phyloP scores from a whole-genome alignment of 2,329 filamentous ascomycete species.

The Fusarium veterinarium region DNA sequence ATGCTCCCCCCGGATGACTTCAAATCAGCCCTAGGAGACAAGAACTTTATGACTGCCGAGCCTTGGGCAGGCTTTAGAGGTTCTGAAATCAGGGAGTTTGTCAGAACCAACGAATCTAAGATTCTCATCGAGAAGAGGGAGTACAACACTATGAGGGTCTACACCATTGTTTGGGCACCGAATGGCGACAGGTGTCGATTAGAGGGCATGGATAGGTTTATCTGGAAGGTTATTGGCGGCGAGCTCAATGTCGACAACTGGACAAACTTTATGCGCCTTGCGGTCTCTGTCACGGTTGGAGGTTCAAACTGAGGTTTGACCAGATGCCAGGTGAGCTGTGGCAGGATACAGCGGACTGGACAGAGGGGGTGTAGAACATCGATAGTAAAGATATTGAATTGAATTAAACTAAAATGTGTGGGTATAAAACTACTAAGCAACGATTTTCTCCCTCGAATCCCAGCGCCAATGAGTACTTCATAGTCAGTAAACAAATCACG shows the following conservation, averaged over 20 bases:
- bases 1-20: background rate
- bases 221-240: background rate
- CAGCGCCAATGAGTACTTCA: background rate
- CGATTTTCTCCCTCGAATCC: accelerated
- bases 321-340: no score
- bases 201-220: background rate
- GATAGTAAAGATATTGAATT: background rate
- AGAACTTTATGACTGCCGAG: background rate
- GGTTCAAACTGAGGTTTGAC: background rate
- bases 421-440: background rate
- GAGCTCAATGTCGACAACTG: background rate
- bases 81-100: background rate
- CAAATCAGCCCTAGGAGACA: background rate
- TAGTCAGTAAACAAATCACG: background rate
- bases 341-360: accelerated
- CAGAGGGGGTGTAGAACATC: background rate
- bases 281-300: background rate
- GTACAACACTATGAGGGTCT: background rate
- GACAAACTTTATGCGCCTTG: background rate
- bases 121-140: background rate
- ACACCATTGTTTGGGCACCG: background rate
- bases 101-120: background rate
- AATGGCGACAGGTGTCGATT: background rate
- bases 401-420: accelerated
- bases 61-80: background rate